A percentile compares a stretch with the other conserved stretches of the same genome.
Conservation (phyloP, 2,329 filamentous ascomycete species). For the Penicillium psychrosexuale region DNA sequence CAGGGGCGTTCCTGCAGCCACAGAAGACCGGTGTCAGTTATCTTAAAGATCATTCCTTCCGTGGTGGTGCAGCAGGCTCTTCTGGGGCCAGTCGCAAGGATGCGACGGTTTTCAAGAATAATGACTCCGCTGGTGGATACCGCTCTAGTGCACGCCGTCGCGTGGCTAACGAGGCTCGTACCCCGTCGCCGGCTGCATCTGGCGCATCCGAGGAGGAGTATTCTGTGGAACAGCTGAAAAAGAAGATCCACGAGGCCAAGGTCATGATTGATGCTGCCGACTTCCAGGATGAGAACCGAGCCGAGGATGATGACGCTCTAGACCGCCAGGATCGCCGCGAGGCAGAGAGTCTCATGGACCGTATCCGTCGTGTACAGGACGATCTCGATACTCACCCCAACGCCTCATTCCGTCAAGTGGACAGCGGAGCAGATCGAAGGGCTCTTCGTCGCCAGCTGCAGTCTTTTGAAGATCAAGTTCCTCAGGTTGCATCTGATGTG, state of each 20-base stretch:
- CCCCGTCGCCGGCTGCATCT: slow-evolving; percentile 75
- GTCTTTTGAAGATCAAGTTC: slow-evolving; percentile 80
- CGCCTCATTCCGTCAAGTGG: slow-evolving; percentile 63
- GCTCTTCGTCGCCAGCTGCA: slow-evolving; percentile 86
- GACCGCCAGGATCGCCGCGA: slow-evolving; percentile 88
- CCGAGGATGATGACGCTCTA: slow-evolving; percentile 86
- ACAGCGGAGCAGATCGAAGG: slow-evolving; percentile 84
- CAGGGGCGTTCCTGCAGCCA: slow-evolving; percentile 83
- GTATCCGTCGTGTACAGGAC: slow-evolving; percentile 86
- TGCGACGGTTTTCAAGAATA: slow-evolving; percentile 94
- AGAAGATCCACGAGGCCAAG: slow-evolving; percentile 91
- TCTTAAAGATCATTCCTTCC: slow-evolving; percentile 91
- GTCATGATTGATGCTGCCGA: slow-evolving; percentile 93
- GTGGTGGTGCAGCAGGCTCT: slow-evolving; percentile 58
- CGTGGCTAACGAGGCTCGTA: slow-evolving; percentile 65
- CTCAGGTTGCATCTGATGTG: slow-evolving; percentile 87
- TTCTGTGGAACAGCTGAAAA: slow-evolving; percentile 80
- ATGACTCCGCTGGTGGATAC: slow-evolving; percentile 89
- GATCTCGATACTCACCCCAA: slow-evolving; percentile 92
- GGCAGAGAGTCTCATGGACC: slow-evolving; percentile 88
- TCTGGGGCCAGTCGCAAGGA: slow-evolving; percentile 72
- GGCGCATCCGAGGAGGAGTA: slow-evolving; percentile 71
- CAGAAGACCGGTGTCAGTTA: slow-evolving; percentile 99
- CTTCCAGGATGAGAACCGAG: slow-evolving; percentile 85
- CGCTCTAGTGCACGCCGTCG: slow-evolving; percentile 89